Evolutionary conservation across 148 eudicot genomes (phyloP).

Genomic region (Chenopodium quinoa): DNA sequence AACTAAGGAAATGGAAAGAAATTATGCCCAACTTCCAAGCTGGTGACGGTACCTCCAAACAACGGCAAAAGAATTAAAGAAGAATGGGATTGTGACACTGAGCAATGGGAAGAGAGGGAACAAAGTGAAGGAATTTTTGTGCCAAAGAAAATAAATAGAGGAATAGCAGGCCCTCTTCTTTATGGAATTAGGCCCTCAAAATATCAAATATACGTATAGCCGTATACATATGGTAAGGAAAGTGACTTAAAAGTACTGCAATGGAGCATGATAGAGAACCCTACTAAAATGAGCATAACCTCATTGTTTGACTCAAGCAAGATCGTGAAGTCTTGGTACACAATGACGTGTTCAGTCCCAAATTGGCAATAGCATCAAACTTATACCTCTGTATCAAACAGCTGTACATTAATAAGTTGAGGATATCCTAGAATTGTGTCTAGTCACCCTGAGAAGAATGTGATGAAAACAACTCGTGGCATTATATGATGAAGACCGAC

Average conservation of each 20-base stretch:
- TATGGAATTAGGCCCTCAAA: too few relatives aligned
- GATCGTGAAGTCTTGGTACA: neutral
- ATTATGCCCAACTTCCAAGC: too few relatives aligned
- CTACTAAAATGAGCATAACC: conserved; percentile 3
- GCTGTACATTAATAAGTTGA: conserved; percentile 26
- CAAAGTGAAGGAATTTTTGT: neutral
- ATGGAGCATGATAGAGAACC: neutral
- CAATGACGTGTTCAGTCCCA: neutral
- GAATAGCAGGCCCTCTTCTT: neutral
- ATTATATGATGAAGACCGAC: conserved; percentile 48
- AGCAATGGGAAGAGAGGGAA: too few relatives aligned
- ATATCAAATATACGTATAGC: neutral
- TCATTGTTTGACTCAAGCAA: neutral
- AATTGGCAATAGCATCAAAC: neutral
- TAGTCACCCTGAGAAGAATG: conserved; percentile 33
- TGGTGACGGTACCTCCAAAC: too few relatives aligned
- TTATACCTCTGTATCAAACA: neutral
- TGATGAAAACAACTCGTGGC: conserved; percentile 31
- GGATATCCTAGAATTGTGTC: conserved; percentile 36
- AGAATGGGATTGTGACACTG: too few relatives aligned
- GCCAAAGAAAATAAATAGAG: neutral
- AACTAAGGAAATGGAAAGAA: too few relatives aligned
- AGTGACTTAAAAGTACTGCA: neutral
- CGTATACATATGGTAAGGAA: neutral
- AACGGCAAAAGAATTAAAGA: too few relatives aligned